phyloP scores from a whole-genome alignment of 306 rosid genomes.

The Gleditsia sinensis region DNA sequence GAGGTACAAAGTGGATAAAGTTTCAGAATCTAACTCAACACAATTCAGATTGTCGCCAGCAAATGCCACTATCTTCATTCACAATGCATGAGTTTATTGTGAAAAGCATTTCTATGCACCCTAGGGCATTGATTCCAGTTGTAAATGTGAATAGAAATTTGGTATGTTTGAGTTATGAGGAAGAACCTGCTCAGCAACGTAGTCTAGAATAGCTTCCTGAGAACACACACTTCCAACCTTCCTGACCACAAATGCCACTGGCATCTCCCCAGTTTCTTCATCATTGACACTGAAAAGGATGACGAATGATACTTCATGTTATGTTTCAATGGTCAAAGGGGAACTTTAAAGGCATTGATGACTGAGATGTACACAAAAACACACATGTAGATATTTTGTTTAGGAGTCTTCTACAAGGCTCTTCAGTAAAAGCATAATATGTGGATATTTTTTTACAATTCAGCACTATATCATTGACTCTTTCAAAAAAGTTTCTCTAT shows the following conservation, averaged over 20 bases:
- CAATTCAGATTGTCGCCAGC: too few relatives aligned
- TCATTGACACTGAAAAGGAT: slow-evolving; percentile 49
- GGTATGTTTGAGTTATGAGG: neutral
- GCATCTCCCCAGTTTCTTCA: slow-evolving; percentile 74
- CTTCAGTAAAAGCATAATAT: too few relatives aligned
- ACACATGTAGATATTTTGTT: too few relatives aligned
- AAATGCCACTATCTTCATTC: too few relatives aligned
- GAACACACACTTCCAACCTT: slow-evolving; percentile 62
- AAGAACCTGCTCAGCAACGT: slow-evolving; percentile 67
- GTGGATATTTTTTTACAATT: too few relatives aligned
- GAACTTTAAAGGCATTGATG: neutral
- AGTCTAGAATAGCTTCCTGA: slow-evolving; percentile 50
- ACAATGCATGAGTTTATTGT: neutral
- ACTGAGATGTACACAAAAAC: neutral
- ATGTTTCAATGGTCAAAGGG: neutral
- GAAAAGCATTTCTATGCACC: slow-evolving; percentile 13
- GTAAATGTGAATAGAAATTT: slow-evolving; percentile 30
- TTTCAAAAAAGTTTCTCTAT: too few relatives aligned
- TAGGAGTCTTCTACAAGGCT: too few relatives aligned
- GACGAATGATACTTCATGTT: slow-evolving; percentile 27
- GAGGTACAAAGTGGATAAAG: neutral
- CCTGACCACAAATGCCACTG: slow-evolving; percentile 82
- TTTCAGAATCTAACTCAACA: too few relatives aligned
- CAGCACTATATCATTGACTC: too few relatives aligned
- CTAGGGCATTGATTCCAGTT: slow-evolving; percentile 23